Evolutionary conservation across 2,329 filamentous ascomycete genomes (phyloP).

Genomic region (Gremmenia infestans): DNA sequence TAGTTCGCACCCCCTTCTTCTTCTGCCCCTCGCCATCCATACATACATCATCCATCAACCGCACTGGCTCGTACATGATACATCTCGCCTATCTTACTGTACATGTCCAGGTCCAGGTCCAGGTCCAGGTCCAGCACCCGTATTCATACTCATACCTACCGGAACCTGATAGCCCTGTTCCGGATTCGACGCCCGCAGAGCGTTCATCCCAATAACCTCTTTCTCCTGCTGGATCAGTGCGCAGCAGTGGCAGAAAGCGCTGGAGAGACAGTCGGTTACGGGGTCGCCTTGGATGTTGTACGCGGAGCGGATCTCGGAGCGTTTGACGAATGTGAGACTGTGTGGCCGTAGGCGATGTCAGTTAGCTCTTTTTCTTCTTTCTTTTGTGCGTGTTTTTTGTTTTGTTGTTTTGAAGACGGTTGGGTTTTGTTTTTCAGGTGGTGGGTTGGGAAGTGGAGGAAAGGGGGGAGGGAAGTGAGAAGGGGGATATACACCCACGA

Average conservation of each 20-base stretch:
- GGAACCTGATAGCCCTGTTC: constrained; percentile 8
- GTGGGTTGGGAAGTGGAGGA: neutral
- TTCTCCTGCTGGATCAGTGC: constrained; percentile 26
- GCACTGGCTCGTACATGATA: no score
- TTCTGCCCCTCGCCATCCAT: no score
- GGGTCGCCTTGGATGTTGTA: constrained; percentile 32
- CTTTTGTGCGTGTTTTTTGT: neutral
- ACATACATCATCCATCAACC: no score
- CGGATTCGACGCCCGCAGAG: constrained; percentile 10
- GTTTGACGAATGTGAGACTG: constrained; percentile 21
- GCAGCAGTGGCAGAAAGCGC: constrained; percentile 32
- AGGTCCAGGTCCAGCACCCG: no score
- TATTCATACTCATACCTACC: neutral
- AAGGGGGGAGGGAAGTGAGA: neutral
- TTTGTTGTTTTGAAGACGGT: neutral
- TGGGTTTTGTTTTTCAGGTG: neutral
- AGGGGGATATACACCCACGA: constrained; percentile 15
- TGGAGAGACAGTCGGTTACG: constrained; percentile 33
- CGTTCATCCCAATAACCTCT: constrained; percentile 18
- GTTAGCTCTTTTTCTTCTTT: no score
- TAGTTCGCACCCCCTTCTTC: no score
- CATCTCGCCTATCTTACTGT: no score
- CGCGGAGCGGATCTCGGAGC: constrained; percentile 16
- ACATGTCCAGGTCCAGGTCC: no score
- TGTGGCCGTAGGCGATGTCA: neutral